Conservation (phyloP, 1,284 basidiomycete species). For the Lentinula novae-zelandiae region DNA sequence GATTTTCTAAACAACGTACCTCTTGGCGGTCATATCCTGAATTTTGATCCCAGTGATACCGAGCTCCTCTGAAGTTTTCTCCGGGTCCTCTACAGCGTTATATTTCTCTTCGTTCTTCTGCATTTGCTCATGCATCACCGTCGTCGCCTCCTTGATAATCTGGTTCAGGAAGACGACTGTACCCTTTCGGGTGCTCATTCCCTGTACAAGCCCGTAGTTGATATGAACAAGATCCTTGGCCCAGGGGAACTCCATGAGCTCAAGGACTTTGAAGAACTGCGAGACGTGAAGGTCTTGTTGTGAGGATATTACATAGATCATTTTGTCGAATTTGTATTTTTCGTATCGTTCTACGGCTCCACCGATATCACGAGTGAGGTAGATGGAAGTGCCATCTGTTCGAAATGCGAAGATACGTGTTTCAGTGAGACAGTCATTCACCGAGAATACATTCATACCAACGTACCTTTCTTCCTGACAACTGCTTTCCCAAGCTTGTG, state of each 20-base stretch:
- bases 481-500: constrained; percentile 92
- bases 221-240: constrained; percentile 82
- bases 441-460: not conserved
- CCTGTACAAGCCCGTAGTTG: constrained; percentile 90
- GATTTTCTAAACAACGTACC: constrained; percentile 42
- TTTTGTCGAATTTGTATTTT: constrained; percentile 95
- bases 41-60: constrained; percentile 98
- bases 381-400: constrained; percentile 93
- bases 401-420: not conserved
- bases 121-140: constrained; percentile 98
- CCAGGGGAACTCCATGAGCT: constrained; percentile 89
- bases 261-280: constrained; percentile 94
- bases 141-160: constrained; percentile 88
- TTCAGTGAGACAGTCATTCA: not conserved
- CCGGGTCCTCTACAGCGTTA: constrained; percentile 84
- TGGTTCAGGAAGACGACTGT: constrained; percentile 96
- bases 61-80: constrained; percentile 78
- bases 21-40: constrained; percentile 95
- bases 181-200: constrained; percentile 97
- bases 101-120: constrained; percentile 93
- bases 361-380: constrained; percentile 97
- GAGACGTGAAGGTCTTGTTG: constrained; percentile 93
- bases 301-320: constrained; percentile 95
- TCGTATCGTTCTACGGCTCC: constrained; percentile 92
- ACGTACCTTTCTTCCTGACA: constrained; percentile 79